Percentiles rank a stretch among this genome's conserved stretches.
Evolutionary conservation across 1,284 basidiomycete genomes (phyloP).

Genomic region (Austroboletus olivaceoglutinosus): DNA sequence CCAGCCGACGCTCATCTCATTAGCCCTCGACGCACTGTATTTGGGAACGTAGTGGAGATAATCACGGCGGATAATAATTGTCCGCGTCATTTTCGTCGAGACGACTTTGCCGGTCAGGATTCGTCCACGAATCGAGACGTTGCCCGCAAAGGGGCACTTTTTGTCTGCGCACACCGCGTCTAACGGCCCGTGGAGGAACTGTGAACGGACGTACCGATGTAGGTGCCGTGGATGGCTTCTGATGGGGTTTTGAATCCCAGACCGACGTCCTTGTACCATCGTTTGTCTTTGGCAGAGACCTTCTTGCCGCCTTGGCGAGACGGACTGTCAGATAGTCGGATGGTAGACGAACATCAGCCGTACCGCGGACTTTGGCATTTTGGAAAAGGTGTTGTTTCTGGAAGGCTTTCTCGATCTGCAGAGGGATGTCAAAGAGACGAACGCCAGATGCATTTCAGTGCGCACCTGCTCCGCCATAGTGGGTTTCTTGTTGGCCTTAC

Average conservation of each 20-base stretch:
- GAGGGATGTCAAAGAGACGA: not conserved
- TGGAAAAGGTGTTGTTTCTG: conserved; percentile 99
- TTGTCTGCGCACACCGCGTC: conserved; percentile 66
- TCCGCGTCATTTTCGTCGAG: conserved; percentile 99
- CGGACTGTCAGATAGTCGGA: conserved; percentile 12
- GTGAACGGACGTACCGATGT: conserved; percentile 73
- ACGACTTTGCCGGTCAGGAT: conserved; percentile 97
- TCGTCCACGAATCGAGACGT: conserved; percentile 97
- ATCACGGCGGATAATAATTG: conserved; percentile 96
- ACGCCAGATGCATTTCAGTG: not conserved
- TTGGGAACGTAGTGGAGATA: conserved; percentile 99
- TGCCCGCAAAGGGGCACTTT: conserved; percentile 98
- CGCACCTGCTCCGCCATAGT: conserved; percentile 34
- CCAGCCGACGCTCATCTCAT: not conserved
- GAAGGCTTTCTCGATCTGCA: conserved; percentile 89
- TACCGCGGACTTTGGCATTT: conserved; percentile 92
- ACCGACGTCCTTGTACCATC: conserved; percentile 99
- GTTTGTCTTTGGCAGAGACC: conserved; percentile 89
- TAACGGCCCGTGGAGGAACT: not conserved
- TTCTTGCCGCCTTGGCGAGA: conserved; percentile 73
- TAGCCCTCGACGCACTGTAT: conserved; percentile 72
- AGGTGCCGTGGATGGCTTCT: conserved; percentile 95
- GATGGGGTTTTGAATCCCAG: conserved; percentile 95
- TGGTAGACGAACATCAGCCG: conserved; percentile 25
- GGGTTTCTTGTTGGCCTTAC: conserved; percentile 9